phyloP scores from a whole-genome alignment of 1,284 basidiomycete species.

The Ustilago trichophora region DNA sequence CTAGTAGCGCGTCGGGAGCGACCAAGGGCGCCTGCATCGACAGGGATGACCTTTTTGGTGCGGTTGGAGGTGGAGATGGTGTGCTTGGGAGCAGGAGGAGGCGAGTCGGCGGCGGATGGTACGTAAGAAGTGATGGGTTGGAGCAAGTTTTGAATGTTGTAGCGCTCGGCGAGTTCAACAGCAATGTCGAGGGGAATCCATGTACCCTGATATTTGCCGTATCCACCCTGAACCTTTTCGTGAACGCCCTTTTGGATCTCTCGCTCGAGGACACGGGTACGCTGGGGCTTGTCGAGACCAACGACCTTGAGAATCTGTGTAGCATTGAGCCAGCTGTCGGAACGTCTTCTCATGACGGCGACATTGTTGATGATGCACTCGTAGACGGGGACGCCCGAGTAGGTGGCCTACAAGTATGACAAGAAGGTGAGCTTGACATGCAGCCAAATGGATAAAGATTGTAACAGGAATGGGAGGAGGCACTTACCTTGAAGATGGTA shows the following conservation, averaged over 20 bases:
- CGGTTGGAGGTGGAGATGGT: constrained; percentile 68
- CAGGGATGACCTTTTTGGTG: constrained; percentile 57
- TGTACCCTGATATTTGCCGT: constrained; percentile 99
- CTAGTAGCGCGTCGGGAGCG: constrained; percentile 60
- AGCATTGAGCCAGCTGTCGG: constrained; percentile 94
- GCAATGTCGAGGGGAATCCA: constrained; percentile 98
- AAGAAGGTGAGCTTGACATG: no score
- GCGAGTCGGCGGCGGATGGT: constrained; percentile 78
- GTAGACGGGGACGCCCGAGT: constrained; percentile 68
- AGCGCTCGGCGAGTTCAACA: constrained; percentile 85
- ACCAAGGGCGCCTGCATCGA: constrained; percentile 52
- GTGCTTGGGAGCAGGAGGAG: constrained; percentile 97
- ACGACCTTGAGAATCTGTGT: constrained; percentile 99
- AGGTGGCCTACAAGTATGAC: constrained; percentile 62
- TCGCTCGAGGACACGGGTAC: constrained; percentile 94
- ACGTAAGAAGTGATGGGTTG: constrained; percentile 95
- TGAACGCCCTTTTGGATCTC: constrained; percentile 99
- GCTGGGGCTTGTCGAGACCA: constrained; percentile 98
- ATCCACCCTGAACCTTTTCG: constrained; percentile 99
- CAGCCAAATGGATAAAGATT: background rate
- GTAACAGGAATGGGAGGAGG: background rate
- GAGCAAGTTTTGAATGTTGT: constrained; percentile 86
- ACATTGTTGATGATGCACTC: constrained; percentile 68
- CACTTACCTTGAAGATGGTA: constrained; percentile 53
- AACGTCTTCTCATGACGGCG: constrained; percentile 94